Conservation (phyloP, 2,329 filamentous ascomycete species). For the Spiromastix sp. region DNA sequence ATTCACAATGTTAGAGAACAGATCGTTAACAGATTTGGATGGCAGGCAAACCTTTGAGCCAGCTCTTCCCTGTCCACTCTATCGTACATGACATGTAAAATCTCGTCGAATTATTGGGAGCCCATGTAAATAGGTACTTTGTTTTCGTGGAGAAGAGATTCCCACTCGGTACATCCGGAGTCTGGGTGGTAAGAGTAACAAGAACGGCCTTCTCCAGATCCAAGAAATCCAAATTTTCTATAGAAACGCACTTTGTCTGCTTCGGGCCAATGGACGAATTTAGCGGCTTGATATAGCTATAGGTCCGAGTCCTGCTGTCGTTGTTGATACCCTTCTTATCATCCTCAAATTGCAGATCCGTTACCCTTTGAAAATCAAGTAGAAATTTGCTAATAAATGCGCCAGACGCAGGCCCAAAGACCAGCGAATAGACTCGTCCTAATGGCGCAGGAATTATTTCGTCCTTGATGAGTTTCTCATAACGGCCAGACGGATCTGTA, state of each 20-base stretch:
- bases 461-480: conserved; percentile 75
- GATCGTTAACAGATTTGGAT: neutral
- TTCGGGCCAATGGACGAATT: conserved; percentile 75
- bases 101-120: conserved; percentile 71
- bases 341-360: conserved; percentile 72
- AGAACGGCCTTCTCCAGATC: conserved; percentile 82
- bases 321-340: conserved; percentile 68
- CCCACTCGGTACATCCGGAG: conserved; percentile 88
- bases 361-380: conserved; percentile 75
- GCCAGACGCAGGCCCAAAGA: conserved; percentile 74
- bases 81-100: conserved; percentile 81
- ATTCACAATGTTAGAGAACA: conserved; percentile 19
- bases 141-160: conserved; percentile 89
- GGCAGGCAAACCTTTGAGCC: conserved; percentile 68
- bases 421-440: conserved; percentile 78
- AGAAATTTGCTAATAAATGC: conserved; percentile 82
- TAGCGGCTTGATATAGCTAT: conserved; percentile 86
- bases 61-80: conserved; percentile 97
- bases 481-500: conserved; percentile 66
- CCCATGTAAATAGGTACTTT: conserved; percentile 90
- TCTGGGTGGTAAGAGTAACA: conserved; percentile 74
- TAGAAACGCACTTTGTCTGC: conserved; percentile 89
- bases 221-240: conserved; percentile 69
- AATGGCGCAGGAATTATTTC: conserved; percentile 78
- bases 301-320: conserved; percentile 65